Evolutionary conservation across 768 basidiomycete genomes (phyloP).

Genomic region (Auriculariales sp.): DNA sequence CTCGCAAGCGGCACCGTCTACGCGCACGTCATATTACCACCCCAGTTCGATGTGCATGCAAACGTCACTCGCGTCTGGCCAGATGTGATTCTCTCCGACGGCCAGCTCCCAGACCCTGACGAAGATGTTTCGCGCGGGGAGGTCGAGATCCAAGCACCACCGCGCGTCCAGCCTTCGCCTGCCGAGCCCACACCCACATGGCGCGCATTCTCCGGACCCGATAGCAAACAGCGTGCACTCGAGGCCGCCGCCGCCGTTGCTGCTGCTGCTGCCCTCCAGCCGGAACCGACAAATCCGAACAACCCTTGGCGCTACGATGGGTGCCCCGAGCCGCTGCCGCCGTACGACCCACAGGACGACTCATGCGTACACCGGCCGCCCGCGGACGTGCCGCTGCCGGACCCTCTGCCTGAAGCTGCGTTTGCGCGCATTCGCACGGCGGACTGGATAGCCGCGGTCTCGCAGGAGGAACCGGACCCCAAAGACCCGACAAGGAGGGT

Average conservation of each 20-base stretch:
- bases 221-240: slow-evolving; percentile 5
- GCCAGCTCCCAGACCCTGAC: slow-evolving; percentile 32
- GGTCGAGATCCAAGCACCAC: slow-evolving; percentile 1
- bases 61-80: slow-evolving; percentile 53
- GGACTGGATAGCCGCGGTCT: slow-evolving; percentile 40
- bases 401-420: slow-evolving; percentile 55
- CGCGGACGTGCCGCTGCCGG: slow-evolving; percentile 29
- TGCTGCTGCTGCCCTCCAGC: neutral
- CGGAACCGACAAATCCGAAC: neutral
- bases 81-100: slow-evolving; percentile 68
- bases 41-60: slow-evolving; percentile 50
- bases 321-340: neutral
- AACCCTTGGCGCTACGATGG: neutral
- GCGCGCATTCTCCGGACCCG: neutral
- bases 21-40: slow-evolving; percentile 51
- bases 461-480: slow-evolving; percentile 9
- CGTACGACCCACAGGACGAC: neutral
- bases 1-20: slow-evolving; percentile 58
- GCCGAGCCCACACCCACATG: neutral
- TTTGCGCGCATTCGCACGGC: slow-evolving; percentile 64
- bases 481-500: slow-evolving; percentile 34
- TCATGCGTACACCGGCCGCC: neutral
- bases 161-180: neutral
- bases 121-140: slow-evolving; percentile 1
- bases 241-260: neutral